A percentile compares a stretch with the other conserved stretches of the same genome.
These are phyloP conservation scores for Wickerhamiella hasegawae DNA, from an alignment of 805 yeast species.

Conservation along the genomic window DNA sequence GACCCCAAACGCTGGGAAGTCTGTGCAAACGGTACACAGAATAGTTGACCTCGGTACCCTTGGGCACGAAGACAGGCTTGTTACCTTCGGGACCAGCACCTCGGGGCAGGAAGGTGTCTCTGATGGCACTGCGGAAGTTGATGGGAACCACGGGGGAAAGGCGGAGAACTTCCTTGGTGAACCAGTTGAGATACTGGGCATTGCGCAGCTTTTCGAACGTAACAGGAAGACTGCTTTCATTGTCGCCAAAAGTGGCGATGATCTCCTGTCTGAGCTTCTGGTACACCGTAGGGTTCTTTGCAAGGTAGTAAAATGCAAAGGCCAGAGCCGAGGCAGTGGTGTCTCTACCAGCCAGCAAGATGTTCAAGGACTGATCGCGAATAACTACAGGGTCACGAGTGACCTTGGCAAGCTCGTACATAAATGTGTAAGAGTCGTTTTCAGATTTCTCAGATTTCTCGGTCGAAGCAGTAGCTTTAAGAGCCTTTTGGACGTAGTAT, in stretches of 20 bases:
- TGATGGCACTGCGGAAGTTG: conserved; percentile 31
- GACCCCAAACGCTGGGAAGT: conserved; percentile 26
- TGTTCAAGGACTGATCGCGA: conserved; percentile 35
- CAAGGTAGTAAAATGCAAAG: conserved; percentile 29
- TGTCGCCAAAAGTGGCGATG: conserved; percentile 22
- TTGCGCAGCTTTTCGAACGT: conserved; percentile 34
- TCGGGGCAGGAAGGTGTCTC: conserved; percentile 32
- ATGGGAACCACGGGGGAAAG: conserved; percentile 38
- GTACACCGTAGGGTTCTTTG: conserved; percentile 23
- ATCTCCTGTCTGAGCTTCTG: conserved; percentile 25
- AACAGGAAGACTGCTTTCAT: conserved; percentile 12
- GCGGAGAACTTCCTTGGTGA: conserved; percentile 33
- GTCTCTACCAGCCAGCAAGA: conserved; percentile 40
- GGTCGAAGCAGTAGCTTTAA: conserved; percentile 19
- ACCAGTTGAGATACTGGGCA: conserved; percentile 30
- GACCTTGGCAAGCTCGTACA: conserved; percentile 32
- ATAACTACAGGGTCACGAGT: conserved; percentile 32
- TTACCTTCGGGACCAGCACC: conserved; percentile 32
- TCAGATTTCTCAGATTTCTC: conserved; percentile 20
- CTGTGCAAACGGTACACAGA: conserved; percentile 29
- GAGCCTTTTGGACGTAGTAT: conserved; percentile 26
- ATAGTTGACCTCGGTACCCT: conserved; percentile 29
- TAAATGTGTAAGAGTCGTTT: conserved; percentile 26
- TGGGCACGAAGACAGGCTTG: conserved; percentile 27
- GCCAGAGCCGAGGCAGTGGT: conserved; percentile 37